A percentile compares a stretch with the other conserved stretches of the same genome.
phyloP scores from a whole-genome alignment of 306 rosid genomes.

The Carpinus viminea region DNA sequence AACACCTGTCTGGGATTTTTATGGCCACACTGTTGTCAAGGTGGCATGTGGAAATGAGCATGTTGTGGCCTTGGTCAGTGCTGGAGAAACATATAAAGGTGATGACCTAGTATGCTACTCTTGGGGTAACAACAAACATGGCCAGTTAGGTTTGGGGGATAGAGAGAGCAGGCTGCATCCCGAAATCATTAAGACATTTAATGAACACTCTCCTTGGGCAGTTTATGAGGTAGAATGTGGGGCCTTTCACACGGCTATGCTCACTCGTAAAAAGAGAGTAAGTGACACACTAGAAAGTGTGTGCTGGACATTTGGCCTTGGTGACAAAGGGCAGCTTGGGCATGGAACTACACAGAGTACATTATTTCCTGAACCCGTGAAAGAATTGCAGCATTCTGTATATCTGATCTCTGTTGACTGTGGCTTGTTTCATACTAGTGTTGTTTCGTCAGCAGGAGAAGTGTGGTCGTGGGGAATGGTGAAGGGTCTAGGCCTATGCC shows the following conservation, averaged over 20 bases:
- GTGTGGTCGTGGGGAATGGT: slow-evolving; percentile 99
- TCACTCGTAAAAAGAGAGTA: slow-evolving; percentile 53
- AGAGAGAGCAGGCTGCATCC: slow-evolving; percentile 59
- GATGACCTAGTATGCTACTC: slow-evolving; percentile 74
- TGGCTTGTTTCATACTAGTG: slow-evolving; percentile 87
- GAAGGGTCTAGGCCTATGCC: slow-evolving; percentile 94
- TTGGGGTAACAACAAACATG: slow-evolving; percentile 81
- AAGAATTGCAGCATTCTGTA: slow-evolving; percentile 56
- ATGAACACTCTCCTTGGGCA: slow-evolving; percentile 52
- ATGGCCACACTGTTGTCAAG: slow-evolving; percentile 71
- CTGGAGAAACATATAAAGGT: slow-evolving; percentile 51
- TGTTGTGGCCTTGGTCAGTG: slow-evolving; percentile 61
- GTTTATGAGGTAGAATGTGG: slow-evolving; percentile 82
- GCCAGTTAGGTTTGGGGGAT: slow-evolving; percentile 92
- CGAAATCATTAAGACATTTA: slow-evolving; percentile 50
- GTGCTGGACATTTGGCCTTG: slow-evolving; percentile 89
- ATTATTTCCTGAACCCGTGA: slow-evolving; percentile 54
- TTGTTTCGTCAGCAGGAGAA: slow-evolving; percentile 75
- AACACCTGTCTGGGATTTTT: slow-evolving; percentile 71
- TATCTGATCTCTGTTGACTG: slow-evolving; percentile 62
- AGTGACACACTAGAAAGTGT: slow-evolving; percentile 46
- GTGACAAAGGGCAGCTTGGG: slow-evolving; percentile 96
- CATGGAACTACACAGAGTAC: slow-evolving; percentile 69
- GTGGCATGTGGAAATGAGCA: slow-evolving; percentile 95
- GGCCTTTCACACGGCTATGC: slow-evolving; percentile 91